Base-by-base conservation (phyloP, 805 yeast species). In the Maudiozyma pseudohumilis region DNA sequence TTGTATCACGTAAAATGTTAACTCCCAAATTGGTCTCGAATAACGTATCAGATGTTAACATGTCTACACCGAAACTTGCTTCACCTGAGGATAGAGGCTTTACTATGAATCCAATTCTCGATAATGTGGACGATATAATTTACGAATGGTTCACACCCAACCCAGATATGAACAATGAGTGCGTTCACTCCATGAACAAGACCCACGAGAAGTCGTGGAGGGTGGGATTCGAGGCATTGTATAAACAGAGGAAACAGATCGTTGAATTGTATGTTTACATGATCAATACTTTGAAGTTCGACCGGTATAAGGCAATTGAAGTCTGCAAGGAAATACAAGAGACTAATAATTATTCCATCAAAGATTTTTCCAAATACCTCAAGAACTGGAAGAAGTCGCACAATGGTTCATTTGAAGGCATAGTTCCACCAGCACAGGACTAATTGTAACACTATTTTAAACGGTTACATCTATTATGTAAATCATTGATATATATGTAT, bases 61-160 rank as follows among this genome's bases (percentile, higher is more conserved):
- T 32, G 6, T 25, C 24, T 9, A 24, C 23, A 35, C 18, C 20
- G 15, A 16, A 13, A 10, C 31, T 7, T 3, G 25, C 13, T 19
- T 7, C 24, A 5, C 8, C n/a, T 6, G 4, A 16, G 15, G 33
- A 24, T 18, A 13, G 21, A 8, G 21, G n/a, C 3, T 56, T 56
- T 32, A 32, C 34, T 11, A 39, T 56, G 40, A 42, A 49, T 28
- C 37, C 49, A 3, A 28, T 39, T 13, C 39, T 52, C 12, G 38
- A 41, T 27, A 34, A 48, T 11, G 48, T 56, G 13, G 56, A 56
- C 33, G 56, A 41, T 17, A 42, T 57, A 1, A 44, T 56, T n/a
- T 36, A 51, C 15, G 62, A 57, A 42, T 57, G 61, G 61, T 57
- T 56, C 28, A 53, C 59, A 8, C 62, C 62, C 18, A 56, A 56